phyloP scores from a whole-genome alignment of 306 rosid genomes.

The Carpinus fangiana region DNA sequence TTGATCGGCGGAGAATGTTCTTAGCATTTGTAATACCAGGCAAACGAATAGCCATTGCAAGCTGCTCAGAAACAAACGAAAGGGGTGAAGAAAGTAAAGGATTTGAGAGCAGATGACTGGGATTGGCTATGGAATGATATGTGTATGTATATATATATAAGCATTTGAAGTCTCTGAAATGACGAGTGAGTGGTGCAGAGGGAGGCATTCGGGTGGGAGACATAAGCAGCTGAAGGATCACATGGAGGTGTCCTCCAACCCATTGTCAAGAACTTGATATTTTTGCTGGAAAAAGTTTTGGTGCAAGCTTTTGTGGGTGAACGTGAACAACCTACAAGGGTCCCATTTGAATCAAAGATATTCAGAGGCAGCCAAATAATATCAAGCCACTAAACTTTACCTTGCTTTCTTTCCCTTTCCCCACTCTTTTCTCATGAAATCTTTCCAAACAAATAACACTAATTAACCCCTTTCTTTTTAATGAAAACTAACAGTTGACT shows the following conservation, averaged over 20 bases:
- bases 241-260: not conserved
- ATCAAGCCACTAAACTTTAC: no score
- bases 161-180: not conserved
- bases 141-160: not conserved
- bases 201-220: not conserved
- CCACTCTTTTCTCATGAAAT: no score
- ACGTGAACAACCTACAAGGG: no score
- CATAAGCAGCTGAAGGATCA: slow-evolving; percentile 9
- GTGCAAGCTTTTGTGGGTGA: no score
- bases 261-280: not conserved
- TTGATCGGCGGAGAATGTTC: slow-evolving; percentile 41
- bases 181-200: not conserved
- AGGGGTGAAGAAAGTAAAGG: slow-evolving; percentile 6
- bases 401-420: no score
- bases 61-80: not conserved
- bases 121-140: not conserved
- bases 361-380: no score
- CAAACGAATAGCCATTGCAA: slow-evolving; percentile 34
- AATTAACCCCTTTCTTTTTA: no score
- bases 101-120: not conserved
- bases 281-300: not conserved
- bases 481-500: no score
- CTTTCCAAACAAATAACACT: no score
- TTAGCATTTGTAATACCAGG: slow-evolving; percentile 29
- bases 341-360: no score